Evolutionary conservation across 2,329 filamentous ascomycete genomes (phyloP).

Genomic region (Trichoderma gracile): DNA sequence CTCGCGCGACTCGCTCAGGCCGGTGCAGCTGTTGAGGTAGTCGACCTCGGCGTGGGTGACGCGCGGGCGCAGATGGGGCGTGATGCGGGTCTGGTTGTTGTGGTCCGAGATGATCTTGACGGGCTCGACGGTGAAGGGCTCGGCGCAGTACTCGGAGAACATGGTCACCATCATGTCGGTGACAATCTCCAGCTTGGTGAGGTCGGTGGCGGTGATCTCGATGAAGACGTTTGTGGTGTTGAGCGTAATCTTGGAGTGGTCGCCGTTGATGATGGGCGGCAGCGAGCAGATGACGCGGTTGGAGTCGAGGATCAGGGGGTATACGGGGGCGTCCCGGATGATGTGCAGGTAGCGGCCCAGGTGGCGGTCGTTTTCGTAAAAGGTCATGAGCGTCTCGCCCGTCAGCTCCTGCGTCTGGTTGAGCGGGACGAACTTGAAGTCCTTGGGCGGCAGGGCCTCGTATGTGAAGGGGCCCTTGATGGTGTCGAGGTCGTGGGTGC

Average conservation of each 20-base stretch:
- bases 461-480: slow-evolving; percentile 95
- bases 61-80: slow-evolving; percentile 77
- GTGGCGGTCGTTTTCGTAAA: slow-evolving; percentile 94
- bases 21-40: slow-evolving; percentile 93
- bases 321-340: slow-evolving; percentile 88
- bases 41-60: slow-evolving; percentile 79
- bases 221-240: slow-evolving; percentile 94
- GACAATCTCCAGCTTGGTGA: slow-evolving; percentile 94
- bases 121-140: slow-evolving; percentile 90
- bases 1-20: slow-evolving; percentile 71
- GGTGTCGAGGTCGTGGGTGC: slow-evolving; percentile 94
- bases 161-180: slow-evolving; percentile 95
- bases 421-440: slow-evolving; percentile 86
- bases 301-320: slow-evolving; percentile 92
- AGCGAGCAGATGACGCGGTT: slow-evolving; percentile 86
- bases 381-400: slow-evolving; percentile 84
- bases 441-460: slow-evolving; percentile 84
- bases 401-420: slow-evolving; percentile 92
- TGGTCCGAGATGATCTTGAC: slow-evolving; percentile 90
- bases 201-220: slow-evolving; percentile 93
- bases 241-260: slow-evolving; percentile 93
- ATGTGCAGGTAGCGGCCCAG: slow-evolving; percentile 90
- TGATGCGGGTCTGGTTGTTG: slow-evolving; percentile 79
- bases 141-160: slow-evolving; percentile 89
- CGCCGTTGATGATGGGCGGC: slow-evolving; percentile 95